Evolutionary conservation across 1,284 basidiomycete genomes (phyloP), one percentile per base, ranked within the genome.

Genomic region (Sanghuangporus baumii): DNA sequence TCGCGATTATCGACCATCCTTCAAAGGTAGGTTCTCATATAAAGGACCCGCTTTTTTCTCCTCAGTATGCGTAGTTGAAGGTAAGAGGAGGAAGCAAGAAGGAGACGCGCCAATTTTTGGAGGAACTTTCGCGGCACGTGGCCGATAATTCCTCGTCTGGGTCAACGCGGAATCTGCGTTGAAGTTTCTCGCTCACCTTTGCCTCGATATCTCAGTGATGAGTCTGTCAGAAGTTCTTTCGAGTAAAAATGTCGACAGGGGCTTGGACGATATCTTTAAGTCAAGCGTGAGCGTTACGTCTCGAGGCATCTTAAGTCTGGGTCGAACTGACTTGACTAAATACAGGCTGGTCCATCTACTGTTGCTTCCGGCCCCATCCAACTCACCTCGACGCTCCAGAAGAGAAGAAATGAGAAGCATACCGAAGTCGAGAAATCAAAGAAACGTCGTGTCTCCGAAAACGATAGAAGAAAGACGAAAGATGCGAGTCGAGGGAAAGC

Each of bases 261-360:
- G 57, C 2, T 40, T 65, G 18, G 63, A 65, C 38, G 56, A 59
- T 50, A 59, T 65, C 6, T 65, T 65, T 41, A 59, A 62, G 36
- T 61, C 60, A 5, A 65, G 63, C 34, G 63, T 65, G 34, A 38
- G 63, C 57, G 5, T 31, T 31, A 31, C 26, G 3, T 31, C 3
- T 31, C 26, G 3, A 2, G 26, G 26, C 26, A 31, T 36, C 3
- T 43, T 43, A 7, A 18, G n/a, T 9, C 40, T 48, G 16, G 36
- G 20, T 36, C 14, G 11, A 14, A 6, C 18, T 14, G 12, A 46
- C 50, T 38, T 18, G 14, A 47, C 12, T 23, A 38, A 14, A 47
- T 9, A 6, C 59, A 65, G 63, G 63, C 63, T 18, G 63, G 63
- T 46, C 63, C 63, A 12, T 65, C 63, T 18, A 61, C 37, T 9